These are phyloP conservation scores for Penicilliopsis zonata DNA, from an alignment of 495 filamentous ascomycete species.

Conservation along the genomic window DNA sequence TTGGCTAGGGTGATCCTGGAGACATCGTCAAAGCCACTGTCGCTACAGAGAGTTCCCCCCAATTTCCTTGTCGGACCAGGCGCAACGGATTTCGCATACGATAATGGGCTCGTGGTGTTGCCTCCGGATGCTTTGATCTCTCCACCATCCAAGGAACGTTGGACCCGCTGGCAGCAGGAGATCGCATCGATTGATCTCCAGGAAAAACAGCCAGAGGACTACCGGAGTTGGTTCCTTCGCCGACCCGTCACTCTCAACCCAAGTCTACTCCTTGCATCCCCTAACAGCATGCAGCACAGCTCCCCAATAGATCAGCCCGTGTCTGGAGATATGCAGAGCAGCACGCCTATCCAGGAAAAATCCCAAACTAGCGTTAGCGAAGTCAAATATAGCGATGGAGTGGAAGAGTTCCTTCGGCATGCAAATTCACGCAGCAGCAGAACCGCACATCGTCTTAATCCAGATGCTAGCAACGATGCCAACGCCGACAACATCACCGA, in stretches of 20 bases:
- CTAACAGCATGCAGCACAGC: slow-evolving; percentile 1
- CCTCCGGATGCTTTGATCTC: slow-evolving; percentile 65
- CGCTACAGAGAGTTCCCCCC: slow-evolving; percentile 78
- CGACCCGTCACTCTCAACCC: slow-evolving; percentile 7
- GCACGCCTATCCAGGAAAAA: background rate
- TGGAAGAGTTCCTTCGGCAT: background rate
- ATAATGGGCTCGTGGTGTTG: slow-evolving; percentile 57
- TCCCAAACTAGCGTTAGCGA: background rate
- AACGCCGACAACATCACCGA: slow-evolving; percentile 56
- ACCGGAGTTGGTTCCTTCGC: slow-evolving; percentile 7
- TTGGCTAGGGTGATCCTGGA: slow-evolving; percentile 77
- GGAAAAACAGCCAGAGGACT: slow-evolving; percentile 6
- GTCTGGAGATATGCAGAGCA: background rate
- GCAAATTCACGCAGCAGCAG: background rate
- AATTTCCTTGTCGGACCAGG: slow-evolving; percentile 82
- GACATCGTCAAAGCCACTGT: slow-evolving; percentile 54
- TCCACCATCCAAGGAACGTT: slow-evolving; percentile 60
- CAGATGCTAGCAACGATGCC: background rate
- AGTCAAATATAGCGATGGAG: background rate
- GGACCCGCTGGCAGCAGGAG: slow-evolving; percentile 63
- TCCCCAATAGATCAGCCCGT: too few relatives aligned
- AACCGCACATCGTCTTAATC: background rate
- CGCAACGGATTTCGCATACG: slow-evolving; percentile 71
- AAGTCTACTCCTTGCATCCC: slow-evolving; percentile 6
- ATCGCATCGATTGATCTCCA: slow-evolving; percentile 42